Evolutionary conservation across 495 filamentous ascomycete genomes (phyloP).

Genomic region (Astrothelium subdiscretum): DNA sequence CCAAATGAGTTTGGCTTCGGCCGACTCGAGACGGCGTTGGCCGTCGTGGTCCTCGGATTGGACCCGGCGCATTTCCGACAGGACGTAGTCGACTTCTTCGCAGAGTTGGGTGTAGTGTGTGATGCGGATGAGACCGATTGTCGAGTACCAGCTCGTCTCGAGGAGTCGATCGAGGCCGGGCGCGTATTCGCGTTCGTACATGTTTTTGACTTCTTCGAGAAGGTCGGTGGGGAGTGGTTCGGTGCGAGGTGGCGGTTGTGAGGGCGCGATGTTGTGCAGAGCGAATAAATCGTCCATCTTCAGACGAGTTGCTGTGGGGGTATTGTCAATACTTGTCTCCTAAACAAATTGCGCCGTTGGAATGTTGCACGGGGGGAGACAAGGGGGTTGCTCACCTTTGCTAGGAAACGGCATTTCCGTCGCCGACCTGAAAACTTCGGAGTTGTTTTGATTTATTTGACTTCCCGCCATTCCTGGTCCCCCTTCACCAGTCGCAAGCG

Average conservation of each 20-base stretch:
- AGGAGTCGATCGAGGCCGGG: conserved; percentile 68
- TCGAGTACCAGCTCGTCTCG: conserved; percentile 73
- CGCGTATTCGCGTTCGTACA: conserved; percentile 67
- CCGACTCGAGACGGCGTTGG: conserved; percentile 16
- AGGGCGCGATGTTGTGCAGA: conserved; percentile 50
- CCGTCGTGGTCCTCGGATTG: conserved; percentile 24
- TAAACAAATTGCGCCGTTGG: background rate
- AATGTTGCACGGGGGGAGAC: background rate
- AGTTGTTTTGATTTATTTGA: background rate
- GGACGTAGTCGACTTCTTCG: conserved; percentile 17
- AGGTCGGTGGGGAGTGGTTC: conserved; percentile 37
- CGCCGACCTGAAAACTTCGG: background rate
- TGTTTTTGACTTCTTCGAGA: conserved; percentile 57
- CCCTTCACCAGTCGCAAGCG: conserved; percentile 42
- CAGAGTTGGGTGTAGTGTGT: conserved; percentile 24
- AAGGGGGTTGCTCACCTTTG: conserved; percentile 23
- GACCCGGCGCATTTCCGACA: conserved; percentile 32
- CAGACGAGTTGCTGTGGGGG: conserved; percentile 57
- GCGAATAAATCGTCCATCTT: conserved; percentile 67
- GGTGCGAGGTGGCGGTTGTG: conserved; percentile 40
- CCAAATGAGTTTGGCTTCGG: conserved; percentile 29
- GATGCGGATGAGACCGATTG: conserved; percentile 43
- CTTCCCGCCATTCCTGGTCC: conserved; percentile 9
- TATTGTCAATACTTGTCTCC: background rate
- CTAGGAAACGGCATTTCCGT: conserved; percentile 8